Conservation (phyloP, 306 rosid genomes). For the Sophora flavescens region DNA sequence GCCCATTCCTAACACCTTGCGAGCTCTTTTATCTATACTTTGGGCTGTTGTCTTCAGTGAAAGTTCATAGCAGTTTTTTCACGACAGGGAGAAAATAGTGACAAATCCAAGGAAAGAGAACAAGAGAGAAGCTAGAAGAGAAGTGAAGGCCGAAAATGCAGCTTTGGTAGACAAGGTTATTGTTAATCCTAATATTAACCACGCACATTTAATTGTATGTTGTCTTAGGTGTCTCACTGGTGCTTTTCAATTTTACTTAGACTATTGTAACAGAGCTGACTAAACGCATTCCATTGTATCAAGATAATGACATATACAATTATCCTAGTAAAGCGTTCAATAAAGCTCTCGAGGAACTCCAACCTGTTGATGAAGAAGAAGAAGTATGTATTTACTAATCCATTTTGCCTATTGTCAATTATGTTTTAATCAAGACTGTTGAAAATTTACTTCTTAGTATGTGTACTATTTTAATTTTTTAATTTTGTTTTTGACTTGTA, state of each 20-base stretch:
- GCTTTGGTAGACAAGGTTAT: constrained; percentile 77
- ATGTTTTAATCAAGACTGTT: constrained; percentile 22
- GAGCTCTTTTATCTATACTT: constrained; percentile 15
- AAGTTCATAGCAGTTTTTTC: constrained; percentile 11
- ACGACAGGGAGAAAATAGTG: constrained; percentile 83
- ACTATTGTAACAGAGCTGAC: constrained; percentile 77
- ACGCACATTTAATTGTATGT: constrained; percentile 22
- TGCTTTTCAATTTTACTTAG: constrained; percentile 54
- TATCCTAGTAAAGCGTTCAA: too few relatives aligned
- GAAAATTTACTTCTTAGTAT: constrained; percentile 12
- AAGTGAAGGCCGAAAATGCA: constrained; percentile 84
- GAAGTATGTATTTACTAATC: constrained; percentile 54
- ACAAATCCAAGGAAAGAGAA: constrained; percentile 84
- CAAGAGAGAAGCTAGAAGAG: constrained; percentile 90
- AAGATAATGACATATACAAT: constrained; percentile 66
- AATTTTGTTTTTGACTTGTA: constrained; percentile 41
- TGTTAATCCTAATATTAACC: constrained; percentile 27
- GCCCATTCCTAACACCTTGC: too few relatives aligned
- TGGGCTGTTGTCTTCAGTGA: not conserved
- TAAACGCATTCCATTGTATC: constrained; percentile 71
- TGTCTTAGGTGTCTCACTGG: constrained; percentile 30
- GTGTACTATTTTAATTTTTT: not conserved
- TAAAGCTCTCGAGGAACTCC: too few relatives aligned
- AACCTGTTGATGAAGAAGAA: constrained; percentile 63
- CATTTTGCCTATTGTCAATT: constrained; percentile 1